Conservation (phyloP, 345 rosid species). For the Eucalyptus sp. region DNA sequence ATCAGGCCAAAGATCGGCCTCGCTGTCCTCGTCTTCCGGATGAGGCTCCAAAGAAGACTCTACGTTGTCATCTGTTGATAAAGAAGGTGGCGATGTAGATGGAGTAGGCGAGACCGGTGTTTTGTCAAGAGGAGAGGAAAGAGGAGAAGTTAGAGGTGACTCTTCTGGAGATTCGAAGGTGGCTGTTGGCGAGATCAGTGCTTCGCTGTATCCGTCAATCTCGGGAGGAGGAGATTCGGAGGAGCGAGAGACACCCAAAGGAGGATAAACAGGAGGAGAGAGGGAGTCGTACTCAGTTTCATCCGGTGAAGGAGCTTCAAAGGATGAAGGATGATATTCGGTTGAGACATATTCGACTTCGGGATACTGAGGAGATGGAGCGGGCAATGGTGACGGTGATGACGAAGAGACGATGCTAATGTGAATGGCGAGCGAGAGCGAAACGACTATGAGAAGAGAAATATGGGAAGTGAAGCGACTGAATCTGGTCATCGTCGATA, state of each 20-base stretch:
- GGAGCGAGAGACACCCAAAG: not conserved
- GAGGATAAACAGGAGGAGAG: not conserved
- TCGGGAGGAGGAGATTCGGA: not conserved
- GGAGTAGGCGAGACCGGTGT: not conserved
- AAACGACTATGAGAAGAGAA: not conserved
- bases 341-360: not conserved
- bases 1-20: not conserved
- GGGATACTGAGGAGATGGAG: not conserved
- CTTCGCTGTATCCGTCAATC: not conserved
- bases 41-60: not conserved
- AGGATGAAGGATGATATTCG: not conserved
- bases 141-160: not conserved
- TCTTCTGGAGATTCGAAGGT: not conserved
- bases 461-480: not conserved
- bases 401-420: not conserved
- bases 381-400: not conserved
- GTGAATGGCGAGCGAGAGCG: not conserved
- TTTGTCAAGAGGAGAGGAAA: not conserved
- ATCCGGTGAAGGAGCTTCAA: not conserved
- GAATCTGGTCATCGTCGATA: not conserved
- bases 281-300: not conserved
- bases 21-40: not conserved
- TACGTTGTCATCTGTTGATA: not conserved
- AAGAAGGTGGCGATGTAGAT: not conserved
- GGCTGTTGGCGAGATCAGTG: not conserved